Evolutionary conservation across 192 early-diverging fungal genomes (phyloP).

Genomic region (Backusella tarrabulga): DNA sequence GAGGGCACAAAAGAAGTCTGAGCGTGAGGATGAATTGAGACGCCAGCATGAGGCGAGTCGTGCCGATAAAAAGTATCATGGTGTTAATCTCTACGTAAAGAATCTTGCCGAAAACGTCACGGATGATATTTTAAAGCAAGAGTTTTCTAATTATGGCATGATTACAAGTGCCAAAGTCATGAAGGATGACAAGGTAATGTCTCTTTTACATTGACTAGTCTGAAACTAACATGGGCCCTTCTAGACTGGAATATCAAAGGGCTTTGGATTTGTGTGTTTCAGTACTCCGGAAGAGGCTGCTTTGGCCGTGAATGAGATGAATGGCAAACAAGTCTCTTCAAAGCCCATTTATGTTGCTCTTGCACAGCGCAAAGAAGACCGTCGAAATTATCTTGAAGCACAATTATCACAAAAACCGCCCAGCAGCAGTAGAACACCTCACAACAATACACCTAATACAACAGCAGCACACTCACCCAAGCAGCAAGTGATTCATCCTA

Average conservation of each 20-base stretch:
- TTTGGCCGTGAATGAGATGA: constrained; percentile 90
- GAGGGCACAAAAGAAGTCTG: constrained; percentile 89
- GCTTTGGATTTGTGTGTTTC: constrained; percentile 97
- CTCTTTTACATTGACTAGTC: no score
- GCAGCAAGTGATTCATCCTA: neutral
- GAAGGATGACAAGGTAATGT: constrained; percentile 75
- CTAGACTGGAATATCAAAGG: constrained; percentile 56
- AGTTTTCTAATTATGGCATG: constrained; percentile 83
- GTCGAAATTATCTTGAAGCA: constrained; percentile 82
- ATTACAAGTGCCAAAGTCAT: constrained; percentile 93
- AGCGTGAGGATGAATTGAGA: constrained; percentile 87
- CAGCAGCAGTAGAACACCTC: neutral
- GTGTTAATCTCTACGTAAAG: constrained; percentile 91
- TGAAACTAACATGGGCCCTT: neutral
- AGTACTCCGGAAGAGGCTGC: constrained; percentile 85
- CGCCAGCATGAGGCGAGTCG: constrained; percentile 80
- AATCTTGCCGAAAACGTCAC: constrained; percentile 86
- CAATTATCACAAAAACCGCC: constrained; percentile 33
- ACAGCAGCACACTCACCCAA: neutral
- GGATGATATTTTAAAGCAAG: constrained; percentile 80
- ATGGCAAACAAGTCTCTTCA: constrained; percentile 70
- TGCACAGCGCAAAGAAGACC: constrained; percentile 86
- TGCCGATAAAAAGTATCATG: constrained; percentile 88
- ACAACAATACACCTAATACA: neutral
- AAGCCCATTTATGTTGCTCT: constrained; percentile 91